Evolutionary conservation across 1,284 basidiomycete genomes (phyloP).

Genomic region (Apiotrichum akiyoshidainum): DNA sequence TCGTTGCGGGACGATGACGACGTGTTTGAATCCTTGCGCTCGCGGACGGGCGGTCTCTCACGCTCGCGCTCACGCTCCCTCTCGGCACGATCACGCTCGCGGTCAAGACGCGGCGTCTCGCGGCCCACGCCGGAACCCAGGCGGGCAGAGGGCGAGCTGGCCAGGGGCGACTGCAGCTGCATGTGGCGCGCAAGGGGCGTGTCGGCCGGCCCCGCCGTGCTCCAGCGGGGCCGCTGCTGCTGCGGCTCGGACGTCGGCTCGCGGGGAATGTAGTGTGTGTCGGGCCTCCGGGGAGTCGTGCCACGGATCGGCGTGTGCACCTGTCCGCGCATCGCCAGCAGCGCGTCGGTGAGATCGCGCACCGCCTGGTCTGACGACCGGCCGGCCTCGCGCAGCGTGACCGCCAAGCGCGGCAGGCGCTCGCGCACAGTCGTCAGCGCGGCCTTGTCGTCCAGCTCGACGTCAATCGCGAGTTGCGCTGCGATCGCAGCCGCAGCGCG

Average conservation of each 20-base stretch:
- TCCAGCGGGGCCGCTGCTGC: conserved; percentile 3
- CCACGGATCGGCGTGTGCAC: not conserved
- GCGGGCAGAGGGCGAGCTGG: conserved; percentile 1
- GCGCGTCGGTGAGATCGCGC: conserved; percentile 39
- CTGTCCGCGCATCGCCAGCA: conserved; percentile 21
- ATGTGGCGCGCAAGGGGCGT: conserved; percentile 4
- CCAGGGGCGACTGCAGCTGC: not conserved
- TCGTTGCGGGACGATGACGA: not conserved
- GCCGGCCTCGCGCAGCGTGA: conserved; percentile 34
- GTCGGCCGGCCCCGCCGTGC: not conserved
- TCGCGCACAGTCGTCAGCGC: conserved; percentile 16
- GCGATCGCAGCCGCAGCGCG: conserved; percentile 28
- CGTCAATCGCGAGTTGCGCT: conserved; percentile 26
- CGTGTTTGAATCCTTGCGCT: conserved; percentile 4
- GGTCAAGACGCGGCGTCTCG: not conserved
- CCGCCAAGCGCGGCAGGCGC: conserved; percentile 25
- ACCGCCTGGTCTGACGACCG: conserved; percentile 39
- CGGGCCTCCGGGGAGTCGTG: not conserved
- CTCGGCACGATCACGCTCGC: too few relatives aligned
- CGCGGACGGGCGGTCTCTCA: not conserved
- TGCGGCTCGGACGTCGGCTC: conserved; percentile 1
- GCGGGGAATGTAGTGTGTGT: not conserved
- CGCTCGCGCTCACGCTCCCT: not conserved
- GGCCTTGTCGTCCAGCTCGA: conserved; percentile 27
- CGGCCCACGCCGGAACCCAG: not conserved